Evolutionary conservation across 768 basidiomycete genomes (phyloP).

Genomic region (Russula virescens): DNA sequence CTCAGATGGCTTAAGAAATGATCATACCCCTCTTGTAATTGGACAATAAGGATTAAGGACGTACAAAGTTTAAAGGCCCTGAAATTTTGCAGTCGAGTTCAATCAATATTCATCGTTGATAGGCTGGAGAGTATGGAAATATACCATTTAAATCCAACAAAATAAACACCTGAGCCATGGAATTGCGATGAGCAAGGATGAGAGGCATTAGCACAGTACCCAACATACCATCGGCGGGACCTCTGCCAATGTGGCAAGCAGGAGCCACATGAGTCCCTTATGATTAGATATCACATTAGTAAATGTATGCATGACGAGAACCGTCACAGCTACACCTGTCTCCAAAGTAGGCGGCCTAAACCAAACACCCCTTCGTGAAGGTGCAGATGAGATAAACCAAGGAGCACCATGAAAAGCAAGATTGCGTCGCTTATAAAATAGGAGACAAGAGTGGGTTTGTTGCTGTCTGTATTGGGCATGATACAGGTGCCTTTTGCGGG

Average conservation of each 20-base stretch:
- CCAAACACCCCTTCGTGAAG: neutral
- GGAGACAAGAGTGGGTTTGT: neutral
- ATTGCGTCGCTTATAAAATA: neutral
- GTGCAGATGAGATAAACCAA: neutral
- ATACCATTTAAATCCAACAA: constrained; percentile 4
- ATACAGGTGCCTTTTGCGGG: neutral
- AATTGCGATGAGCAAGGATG: neutral
- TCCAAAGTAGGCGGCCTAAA: constrained; percentile 3
- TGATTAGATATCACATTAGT: no score
- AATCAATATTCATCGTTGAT: neutral
- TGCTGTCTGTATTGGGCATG: neutral
- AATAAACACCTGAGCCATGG: constrained; percentile 4
- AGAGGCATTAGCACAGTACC: neutral
- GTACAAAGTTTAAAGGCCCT: neutral
- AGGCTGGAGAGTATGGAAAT: no score
- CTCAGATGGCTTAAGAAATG: neutral
- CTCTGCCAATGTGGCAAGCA: constrained; percentile 2
- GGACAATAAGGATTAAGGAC: no score
- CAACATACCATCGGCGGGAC: neutral
- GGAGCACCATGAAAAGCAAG: neutral
- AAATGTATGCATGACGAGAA: neutral
- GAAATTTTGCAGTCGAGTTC: neutral
- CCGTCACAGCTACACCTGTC: neutral
- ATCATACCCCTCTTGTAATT: neutral
- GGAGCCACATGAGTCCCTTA: constrained; percentile 7